Evolutionary conservation across 2,329 filamentous ascomycete genomes (phyloP).

Genomic region (Diaporthe vaccinii): DNA sequence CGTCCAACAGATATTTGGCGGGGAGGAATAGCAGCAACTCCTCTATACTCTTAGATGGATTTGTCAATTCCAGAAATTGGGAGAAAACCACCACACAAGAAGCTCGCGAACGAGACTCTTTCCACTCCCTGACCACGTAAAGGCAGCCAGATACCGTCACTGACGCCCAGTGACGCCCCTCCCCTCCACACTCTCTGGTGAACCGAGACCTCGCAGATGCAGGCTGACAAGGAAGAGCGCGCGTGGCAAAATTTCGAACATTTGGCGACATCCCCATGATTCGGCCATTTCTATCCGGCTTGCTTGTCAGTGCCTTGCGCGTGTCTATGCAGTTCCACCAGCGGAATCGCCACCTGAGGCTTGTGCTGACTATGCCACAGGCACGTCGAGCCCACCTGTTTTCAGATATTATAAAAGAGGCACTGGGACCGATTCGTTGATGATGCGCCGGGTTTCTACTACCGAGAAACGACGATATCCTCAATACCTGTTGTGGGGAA

Average conservation of each 20-base stretch:
- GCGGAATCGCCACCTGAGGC: conserved; percentile 19
- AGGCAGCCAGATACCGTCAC: conserved; percentile 4
- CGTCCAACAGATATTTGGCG: conserved; percentile 42
- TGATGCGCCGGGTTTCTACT: conserved; percentile 31
- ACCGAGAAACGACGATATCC: conserved; percentile 23
- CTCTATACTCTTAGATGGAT: conserved; percentile 3
- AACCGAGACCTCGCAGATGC: conserved; percentile 24
- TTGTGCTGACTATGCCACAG: conserved; percentile 35
- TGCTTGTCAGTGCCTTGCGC: conserved; percentile 35
- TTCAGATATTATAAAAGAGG: not conserved
- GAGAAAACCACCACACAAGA: conserved; percentile 15
- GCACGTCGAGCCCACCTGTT: conserved; percentile 5
- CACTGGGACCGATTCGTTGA: conserved; percentile 13
- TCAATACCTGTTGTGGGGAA: conserved; percentile 40
- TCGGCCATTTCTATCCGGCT: conserved; percentile 20
- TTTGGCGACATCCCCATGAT: conserved; percentile 23
- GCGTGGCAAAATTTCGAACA: conserved; percentile 36
- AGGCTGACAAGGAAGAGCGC: conserved; percentile 14
- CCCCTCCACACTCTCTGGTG: conserved; percentile 27
- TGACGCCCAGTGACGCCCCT: conserved; percentile 20
- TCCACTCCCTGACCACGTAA: not conserved
- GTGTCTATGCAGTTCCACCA: conserved; percentile 6
- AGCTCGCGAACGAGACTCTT: not conserved
- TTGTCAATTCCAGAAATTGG: conserved; percentile 15
- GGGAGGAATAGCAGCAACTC: not conserved